Evolutionary conservation across 192 early-diverging fungal genomes (phyloP), one percentile per base, ranked within the genome.

Genomic region (Backusella liffmaniae): DNA sequence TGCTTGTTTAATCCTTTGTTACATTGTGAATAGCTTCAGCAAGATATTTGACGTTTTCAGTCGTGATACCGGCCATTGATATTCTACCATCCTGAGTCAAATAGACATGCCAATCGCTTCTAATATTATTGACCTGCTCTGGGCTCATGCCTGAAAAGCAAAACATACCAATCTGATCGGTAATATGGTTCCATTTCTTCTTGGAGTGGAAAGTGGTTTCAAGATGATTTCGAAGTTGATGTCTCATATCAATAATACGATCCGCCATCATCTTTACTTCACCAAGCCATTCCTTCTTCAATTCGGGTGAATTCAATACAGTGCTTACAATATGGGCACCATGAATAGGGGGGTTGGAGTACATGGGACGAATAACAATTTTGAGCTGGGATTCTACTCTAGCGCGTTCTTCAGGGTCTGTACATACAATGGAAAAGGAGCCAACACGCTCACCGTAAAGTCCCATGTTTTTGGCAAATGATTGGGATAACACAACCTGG

Each of bases 381-480:
- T 97, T 97, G 81, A 99, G 77, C 86, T 99, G 95, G 71, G 92
- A 94, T 81, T 96, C 91, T 26, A 97, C 90, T 67, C 90, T 86
- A 75, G 92, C 92, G 72, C 89, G 87, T 82, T 97, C 93, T 73
- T 92, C 91, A 12, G 88, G 66, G 42, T 87, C 89, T 32, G 83
- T 87, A 46, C 89, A 87, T 32, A 99, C 92, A 67, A 97, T 72
- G 29, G 92, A 94, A 83, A 99, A 96, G 15, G 94, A 85, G 62
- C 96, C 96, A 37, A 94, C 95, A 81, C 96, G 96, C 84, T 98
- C 97, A 83, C 96, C 97, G 82, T 99, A 99, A 35, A 99, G 90
- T 53, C 98, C 98, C 91, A 99, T 94, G 90, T 99, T 99, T 90
- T 99, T 99, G 83, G 98, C 95, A 86, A 98, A 99, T 44, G 92